Percentiles rank a stretch among this genome's conserved stretches.
Evolutionary conservation across 1,284 basidiomycete species (phyloP).

Genomic region (Cutaneotrichosporon sp.): DNA sequence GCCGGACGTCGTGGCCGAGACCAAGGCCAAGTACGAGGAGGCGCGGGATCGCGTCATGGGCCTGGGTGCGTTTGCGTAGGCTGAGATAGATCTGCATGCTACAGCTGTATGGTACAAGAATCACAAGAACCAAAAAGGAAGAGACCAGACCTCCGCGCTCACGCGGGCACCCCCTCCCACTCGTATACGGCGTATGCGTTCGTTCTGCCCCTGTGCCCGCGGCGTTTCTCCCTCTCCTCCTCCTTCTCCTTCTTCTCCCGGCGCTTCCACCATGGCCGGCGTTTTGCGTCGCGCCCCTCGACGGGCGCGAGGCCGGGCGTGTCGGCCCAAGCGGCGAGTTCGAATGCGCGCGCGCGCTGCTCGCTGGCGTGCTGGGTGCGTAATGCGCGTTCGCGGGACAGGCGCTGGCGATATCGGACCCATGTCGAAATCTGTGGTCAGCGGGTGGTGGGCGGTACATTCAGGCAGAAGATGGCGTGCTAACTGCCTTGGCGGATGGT

Average conservation of each 20-base stretch:
- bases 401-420: conserved; percentile 35
- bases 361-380: conserved; percentile 27
- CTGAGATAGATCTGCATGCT: too few species aligned
- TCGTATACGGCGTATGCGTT: conserved; percentile 44
- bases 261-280: conserved; percentile 13
- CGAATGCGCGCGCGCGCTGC: conserved; percentile 38
- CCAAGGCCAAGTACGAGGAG: conserved; percentile 70
- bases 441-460: not conserved
- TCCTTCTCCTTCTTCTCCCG: conserved; percentile 21
- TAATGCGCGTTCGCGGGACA: conserved; percentile 29
- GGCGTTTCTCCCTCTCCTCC: conserved; percentile 19
- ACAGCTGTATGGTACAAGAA: too few species aligned
- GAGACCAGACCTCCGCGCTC: not conserved
- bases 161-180: conserved; percentile 42
- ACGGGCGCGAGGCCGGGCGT: conserved; percentile 34
- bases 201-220: conserved; percentile 31
- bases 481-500: too few species aligned
- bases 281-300: not conserved
- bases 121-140: too few species aligned
- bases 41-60: conserved; percentile 66
- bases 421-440: conserved; percentile 34
- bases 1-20: conserved; percentile 69
- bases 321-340: conserved; percentile 45
- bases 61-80: conserved; percentile 31
- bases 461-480: not conserved